A percentile compares a stretch with the other conserved stretches of the same genome.
phyloP scores from a whole-genome alignment of 1,284 basidiomycete genomes.

The Rhizoctonia solani region DNA sequence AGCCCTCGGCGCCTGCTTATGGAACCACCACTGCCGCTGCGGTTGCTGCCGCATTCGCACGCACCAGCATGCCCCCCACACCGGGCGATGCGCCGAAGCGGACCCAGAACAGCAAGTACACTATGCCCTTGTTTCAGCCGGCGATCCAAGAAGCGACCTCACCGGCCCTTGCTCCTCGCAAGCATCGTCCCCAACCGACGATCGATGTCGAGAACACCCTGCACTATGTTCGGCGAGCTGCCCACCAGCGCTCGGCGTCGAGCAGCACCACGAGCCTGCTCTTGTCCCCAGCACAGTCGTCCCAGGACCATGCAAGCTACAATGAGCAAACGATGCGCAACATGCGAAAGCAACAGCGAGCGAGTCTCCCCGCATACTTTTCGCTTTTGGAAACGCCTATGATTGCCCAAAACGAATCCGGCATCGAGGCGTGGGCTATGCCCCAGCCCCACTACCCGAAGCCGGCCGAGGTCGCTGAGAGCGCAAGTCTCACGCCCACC shows the following conservation, averaged over 20 bases:
- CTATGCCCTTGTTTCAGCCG: background rate
- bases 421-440: conserved; percentile 20
- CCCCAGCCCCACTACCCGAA: conserved; percentile 23
- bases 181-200: background rate
- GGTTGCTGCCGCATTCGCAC: conserved; percentile 30
- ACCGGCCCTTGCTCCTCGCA: conserved; percentile 15
- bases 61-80: conserved; percentile 33
- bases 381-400: conserved; percentile 54
- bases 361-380: conserved; percentile 75
- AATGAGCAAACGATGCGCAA: conserved; percentile 27
- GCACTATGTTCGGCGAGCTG: conserved; percentile 21
- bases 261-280: conserved; percentile 30
- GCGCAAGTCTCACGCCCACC: conserved; percentile 26
- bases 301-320: conserved; percentile 7
- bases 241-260: conserved; percentile 25
- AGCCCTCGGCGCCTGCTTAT: conserved; percentile 11
- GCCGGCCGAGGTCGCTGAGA: background rate
- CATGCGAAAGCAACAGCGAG: conserved; percentile 64
- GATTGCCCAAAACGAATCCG: conserved; percentile 16
- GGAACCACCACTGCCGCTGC: conserved; percentile 19
- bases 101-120: conserved; percentile 3
- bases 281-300: conserved; percentile 12
- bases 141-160: conserved; percentile 1
- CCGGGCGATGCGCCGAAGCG: conserved; percentile 17
- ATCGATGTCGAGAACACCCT: conserved; percentile 25